Conservation (phyloP, 2,329 filamentous ascomycete species). For the Colletotrichum neosansevieriae region DNA sequence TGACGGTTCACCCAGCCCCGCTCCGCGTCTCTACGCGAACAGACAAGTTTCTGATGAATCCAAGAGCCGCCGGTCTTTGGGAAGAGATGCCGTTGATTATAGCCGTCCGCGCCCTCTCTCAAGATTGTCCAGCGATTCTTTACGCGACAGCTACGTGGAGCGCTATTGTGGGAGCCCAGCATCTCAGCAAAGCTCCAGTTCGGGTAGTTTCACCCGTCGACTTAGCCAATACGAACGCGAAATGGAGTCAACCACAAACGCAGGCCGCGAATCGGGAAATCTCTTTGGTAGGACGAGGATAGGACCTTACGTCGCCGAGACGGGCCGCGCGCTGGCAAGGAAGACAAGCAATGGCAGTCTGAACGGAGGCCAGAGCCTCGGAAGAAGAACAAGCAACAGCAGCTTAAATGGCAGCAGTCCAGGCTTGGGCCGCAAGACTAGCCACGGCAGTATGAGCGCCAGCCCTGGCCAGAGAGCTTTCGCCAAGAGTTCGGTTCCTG, state of each 20-base stretch:
- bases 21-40: constrained; percentile 59
- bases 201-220: constrained; percentile 32
- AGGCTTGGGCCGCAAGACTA: constrained; percentile 31
- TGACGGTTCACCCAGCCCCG: constrained; percentile 64
- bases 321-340: constrained; percentile 48
- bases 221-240: constrained; percentile 35
- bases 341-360: constrained; percentile 52
- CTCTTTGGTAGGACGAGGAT: constrained; percentile 52
- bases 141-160: constrained; percentile 44
- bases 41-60: constrained; percentile 49
- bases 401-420: constrained; percentile 37
- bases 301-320: constrained; percentile 52
- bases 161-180: constrained; percentile 31
- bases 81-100: constrained; percentile 48
- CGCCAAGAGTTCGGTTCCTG: constrained; percentile 40
- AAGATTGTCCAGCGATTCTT: constrained; percentile 42
- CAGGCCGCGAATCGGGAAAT: constrained; percentile 45
- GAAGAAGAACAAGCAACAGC: constrained; percentile 39
- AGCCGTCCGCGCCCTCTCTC: constrained; percentile 42
- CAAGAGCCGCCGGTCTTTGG: constrained; percentile 46
- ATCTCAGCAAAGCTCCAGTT: constrained; percentile 41
- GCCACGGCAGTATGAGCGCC: constrained; percentile 41
- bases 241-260: constrained; percentile 38
- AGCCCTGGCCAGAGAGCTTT: constrained; percentile 35
- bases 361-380: constrained; percentile 40